These are phyloP conservation scores for Aspergillus ochraceus DNA, from an alignment of 2,329 filamentous ascomycete genomes.

Conservation along the genomic window DNA sequence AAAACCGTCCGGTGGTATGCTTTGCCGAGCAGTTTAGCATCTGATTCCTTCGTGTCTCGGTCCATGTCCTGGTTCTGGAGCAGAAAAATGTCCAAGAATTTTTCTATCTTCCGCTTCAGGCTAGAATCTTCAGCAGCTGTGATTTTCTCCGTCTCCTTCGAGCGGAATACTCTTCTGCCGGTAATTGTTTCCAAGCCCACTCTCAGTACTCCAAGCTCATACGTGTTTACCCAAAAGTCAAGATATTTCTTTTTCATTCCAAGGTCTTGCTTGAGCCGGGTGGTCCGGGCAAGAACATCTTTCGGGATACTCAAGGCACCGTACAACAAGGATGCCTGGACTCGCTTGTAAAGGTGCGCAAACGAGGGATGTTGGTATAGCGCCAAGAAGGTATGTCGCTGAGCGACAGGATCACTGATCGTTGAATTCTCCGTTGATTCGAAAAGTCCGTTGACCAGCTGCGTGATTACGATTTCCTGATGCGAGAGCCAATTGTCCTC, in stretches of 20 bases:
- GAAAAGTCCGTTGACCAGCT: slow-evolving; percentile 60
- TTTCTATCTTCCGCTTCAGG: slow-evolving; percentile 47
- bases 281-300: slow-evolving; percentile 47
- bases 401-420: slow-evolving; percentile 24
- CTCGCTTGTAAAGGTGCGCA: slow-evolving; percentile 53
- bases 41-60: slow-evolving; percentile 19
- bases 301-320: slow-evolving; percentile 59
- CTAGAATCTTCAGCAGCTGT: neutral
- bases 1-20: slow-evolving; percentile 58
- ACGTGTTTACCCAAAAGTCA: slow-evolving; percentile 59
- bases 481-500: slow-evolving; percentile 64
- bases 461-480: slow-evolving; percentile 62
- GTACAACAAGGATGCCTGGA: slow-evolving; percentile 60
- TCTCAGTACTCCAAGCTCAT: slow-evolving; percentile 52
- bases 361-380: slow-evolving; percentile 56
- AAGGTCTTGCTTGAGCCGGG: slow-evolving; percentile 56
- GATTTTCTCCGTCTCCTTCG: slow-evolving; percentile 11
- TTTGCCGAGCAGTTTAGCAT: slow-evolving; percentile 47
- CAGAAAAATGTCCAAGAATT: slow-evolving; percentile 58
- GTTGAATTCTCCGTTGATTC: slow-evolving; percentile 29
- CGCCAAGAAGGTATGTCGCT: slow-evolving; percentile 52
- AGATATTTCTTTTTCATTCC: slow-evolving; percentile 59
- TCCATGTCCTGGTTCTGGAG: slow-evolving; percentile 58
- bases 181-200: slow-evolving; percentile 60
- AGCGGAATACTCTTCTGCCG: slow-evolving; percentile 50